Evolutionary conservation across 2,329 filamentous ascomycete species (phyloP).

Genomic region (Ophiostoma ips): DNA sequence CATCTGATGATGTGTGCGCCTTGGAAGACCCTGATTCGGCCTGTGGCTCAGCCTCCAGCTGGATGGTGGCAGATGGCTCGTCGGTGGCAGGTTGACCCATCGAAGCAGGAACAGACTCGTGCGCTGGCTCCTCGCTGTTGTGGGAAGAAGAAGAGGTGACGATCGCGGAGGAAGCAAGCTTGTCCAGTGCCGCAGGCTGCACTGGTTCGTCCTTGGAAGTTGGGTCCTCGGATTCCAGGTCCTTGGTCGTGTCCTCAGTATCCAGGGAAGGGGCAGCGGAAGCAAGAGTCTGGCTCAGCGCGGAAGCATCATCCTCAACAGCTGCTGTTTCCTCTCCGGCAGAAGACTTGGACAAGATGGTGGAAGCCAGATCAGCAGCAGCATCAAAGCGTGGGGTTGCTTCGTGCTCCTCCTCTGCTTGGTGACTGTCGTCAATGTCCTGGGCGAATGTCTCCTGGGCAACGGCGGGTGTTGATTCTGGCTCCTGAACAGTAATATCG

Average conservation of each 20-base stretch:
- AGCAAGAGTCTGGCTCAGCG: background rate
- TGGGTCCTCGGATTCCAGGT: background rate
- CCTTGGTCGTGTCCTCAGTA: background rate
- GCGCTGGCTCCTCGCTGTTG: background rate
- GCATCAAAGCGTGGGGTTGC: background rate
- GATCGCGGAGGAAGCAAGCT: too few species aligned
- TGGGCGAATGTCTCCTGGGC: too few species aligned
- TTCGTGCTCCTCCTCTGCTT: background rate
- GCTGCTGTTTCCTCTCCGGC: too few species aligned
- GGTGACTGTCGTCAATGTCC: too few species aligned
- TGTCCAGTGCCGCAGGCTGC: background rate
- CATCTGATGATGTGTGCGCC: background rate
- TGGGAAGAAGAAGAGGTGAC: background rate
- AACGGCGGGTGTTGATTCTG: too few species aligned
- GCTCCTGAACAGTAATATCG: background rate
- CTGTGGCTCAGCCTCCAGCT: background rate
- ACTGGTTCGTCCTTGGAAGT: background rate
- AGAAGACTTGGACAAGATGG: too few species aligned
- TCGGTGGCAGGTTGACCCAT: background rate
- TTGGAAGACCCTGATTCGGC: background rate
- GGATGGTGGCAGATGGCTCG: background rate
- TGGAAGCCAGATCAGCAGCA: too few species aligned
- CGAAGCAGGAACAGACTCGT: background rate
- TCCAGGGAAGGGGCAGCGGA: background rate
- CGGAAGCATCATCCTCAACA: background rate